phyloP scores from a whole-genome alignment of 371 early-diverging fungal species.

The Nematocida sp. region DNA sequence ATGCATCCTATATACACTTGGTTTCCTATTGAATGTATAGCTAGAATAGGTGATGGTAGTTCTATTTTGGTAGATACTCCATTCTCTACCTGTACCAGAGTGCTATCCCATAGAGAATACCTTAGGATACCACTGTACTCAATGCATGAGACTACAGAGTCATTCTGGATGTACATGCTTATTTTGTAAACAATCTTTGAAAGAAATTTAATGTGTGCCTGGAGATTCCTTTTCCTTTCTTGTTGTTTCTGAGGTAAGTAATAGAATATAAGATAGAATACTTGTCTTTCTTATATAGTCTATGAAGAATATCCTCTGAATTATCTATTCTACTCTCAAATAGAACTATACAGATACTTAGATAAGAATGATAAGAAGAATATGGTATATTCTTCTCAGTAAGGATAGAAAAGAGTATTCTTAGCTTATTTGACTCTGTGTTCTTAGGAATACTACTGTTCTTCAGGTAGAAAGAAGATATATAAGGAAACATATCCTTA shows the following conservation, averaged over 20 bases:
- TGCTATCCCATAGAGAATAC: slow-evolving; percentile 37
- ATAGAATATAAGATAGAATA: slow-evolving; percentile 12
- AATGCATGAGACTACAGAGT: slow-evolving; percentile 9
- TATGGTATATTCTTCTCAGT: neutral
- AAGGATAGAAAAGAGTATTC: neutral
- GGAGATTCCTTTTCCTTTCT: neutral
- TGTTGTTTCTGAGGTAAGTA: neutral
- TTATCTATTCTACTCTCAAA: slow-evolving; percentile 17
- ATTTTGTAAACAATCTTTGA: slow-evolving; percentile 27
- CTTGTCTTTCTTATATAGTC: slow-evolving; percentile 13
- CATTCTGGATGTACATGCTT: neutral
- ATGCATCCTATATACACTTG: slow-evolving; percentile 14
- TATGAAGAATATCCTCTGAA: neutral
- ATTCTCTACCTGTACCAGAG: neutral
- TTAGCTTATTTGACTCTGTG: neutral
- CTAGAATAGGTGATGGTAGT: slow-evolving; percentile 6
- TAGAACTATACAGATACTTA: slow-evolving; percentile 10
- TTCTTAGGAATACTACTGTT: neutral
- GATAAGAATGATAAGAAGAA: neutral
- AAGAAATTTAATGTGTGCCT: neutral
- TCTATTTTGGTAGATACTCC: neutral
- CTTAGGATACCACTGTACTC: neutral
- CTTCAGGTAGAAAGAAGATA: slow-evolving; percentile 23
- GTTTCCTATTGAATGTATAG: neutral
- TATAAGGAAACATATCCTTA: slow-evolving; percentile 7